These are phyloP conservation scores for Naganishia randhawae DNA, from an alignment of 768 basidiomycete species.

Conservation along the genomic window DNA sequence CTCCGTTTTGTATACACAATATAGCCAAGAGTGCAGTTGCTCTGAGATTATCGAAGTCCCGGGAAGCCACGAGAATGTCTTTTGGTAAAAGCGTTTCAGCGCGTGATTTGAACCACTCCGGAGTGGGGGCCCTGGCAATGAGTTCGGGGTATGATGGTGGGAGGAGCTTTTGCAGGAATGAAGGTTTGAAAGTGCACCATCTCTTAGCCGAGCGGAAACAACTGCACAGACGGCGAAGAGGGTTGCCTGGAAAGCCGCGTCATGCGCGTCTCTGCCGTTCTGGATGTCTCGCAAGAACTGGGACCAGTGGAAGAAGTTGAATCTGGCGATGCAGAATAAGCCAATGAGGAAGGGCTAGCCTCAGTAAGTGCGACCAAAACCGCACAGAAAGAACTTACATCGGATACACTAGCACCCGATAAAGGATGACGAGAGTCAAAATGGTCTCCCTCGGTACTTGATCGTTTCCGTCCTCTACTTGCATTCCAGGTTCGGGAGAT, in stretches of 20 bases:
- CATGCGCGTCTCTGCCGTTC: constrained; percentile 20
- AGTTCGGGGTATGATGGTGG: constrained; percentile 14
- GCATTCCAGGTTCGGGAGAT: neutral
- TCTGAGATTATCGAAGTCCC: constrained; percentile 40
- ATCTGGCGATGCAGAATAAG: constrained; percentile 12
- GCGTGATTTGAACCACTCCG: constrained; percentile 36
- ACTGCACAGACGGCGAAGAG: constrained; percentile 34
- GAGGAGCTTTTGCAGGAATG: neutral
- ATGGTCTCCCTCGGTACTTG: constrained; percentile 21
- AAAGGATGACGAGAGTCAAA: constrained; percentile 30
- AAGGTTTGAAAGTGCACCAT: constrained; percentile 28
- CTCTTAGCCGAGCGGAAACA: constrained; percentile 29
- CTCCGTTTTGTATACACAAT: constrained; percentile 39
- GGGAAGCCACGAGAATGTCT: constrained; percentile 20
- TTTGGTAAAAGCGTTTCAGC: constrained; percentile 34
- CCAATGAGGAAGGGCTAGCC: neutral
- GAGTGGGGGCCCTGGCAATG: constrained; percentile 26
- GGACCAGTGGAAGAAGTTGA: constrained; percentile 34
- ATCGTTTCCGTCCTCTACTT: neutral
- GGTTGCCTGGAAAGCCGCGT: constrained; percentile 29
- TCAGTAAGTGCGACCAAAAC: neutral
- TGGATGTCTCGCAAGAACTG: constrained; percentile 23
- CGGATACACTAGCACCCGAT: constrained; percentile 33
- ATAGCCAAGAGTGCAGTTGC: constrained; percentile 36
- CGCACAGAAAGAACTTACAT: constrained; percentile 31